Conservation (phyloP, 306 rosid genomes). For the Corylus americana region DNA sequence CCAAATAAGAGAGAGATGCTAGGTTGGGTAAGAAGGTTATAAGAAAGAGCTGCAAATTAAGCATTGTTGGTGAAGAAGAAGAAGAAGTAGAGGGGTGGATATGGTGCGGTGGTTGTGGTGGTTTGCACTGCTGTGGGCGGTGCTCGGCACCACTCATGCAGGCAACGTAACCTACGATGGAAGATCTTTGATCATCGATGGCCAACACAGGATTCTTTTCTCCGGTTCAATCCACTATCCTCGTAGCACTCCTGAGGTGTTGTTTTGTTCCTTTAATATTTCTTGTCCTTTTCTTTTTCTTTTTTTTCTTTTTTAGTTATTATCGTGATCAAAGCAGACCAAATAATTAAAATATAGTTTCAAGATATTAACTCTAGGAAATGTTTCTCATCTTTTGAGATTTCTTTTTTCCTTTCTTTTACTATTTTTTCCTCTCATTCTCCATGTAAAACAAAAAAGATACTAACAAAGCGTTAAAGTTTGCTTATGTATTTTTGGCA, state of each 20-base stretch:
- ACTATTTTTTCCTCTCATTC: neutral
- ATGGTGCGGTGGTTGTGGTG: slow-evolving; percentile 20
- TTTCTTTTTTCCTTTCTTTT: neutral
- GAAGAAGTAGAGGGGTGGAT: neutral
- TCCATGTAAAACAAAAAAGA: neutral
- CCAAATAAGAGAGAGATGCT: neutral
- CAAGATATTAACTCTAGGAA: too few species aligned
- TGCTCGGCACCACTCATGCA: slow-evolving; percentile 15
- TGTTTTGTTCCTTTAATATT: neutral
- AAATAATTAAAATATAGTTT: neutral
- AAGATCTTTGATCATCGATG: slow-evolving; percentile 60
- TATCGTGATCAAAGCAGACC: neutral
- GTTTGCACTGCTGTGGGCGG: slow-evolving; percentile 28
- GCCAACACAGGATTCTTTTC: slow-evolving; percentile 62
- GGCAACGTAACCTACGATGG: slow-evolving; percentile 64
- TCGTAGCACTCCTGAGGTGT: slow-evolving; percentile 82
- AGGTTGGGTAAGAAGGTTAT: neutral
- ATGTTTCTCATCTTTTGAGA: neutral
- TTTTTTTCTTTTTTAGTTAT: neutral
- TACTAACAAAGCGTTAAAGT: neutral
- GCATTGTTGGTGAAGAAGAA: neutral
- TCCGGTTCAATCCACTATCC: slow-evolving; percentile 87
- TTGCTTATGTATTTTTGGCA: neutral
- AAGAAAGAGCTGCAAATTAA: neutral
- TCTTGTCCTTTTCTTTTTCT: neutral